A percentile compares a stretch with the other conserved stretches of the same genome.
These are phyloP conservation scores for Calonectria hongkongensis DNA, from an alignment of 2,329 filamentous ascomycete genomes.

Conservation along the genomic window DNA sequence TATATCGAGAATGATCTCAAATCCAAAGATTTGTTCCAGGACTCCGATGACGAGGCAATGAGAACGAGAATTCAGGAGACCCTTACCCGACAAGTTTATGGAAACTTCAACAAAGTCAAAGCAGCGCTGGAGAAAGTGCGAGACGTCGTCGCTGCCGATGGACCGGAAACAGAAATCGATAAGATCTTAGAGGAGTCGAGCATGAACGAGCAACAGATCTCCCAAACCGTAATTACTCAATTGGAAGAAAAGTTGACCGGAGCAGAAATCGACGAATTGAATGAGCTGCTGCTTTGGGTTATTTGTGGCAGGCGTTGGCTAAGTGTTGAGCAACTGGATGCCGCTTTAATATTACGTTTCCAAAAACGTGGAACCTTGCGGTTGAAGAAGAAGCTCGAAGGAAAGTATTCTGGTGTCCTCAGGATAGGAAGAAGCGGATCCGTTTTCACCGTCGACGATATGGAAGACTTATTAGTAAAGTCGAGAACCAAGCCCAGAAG, in stretches of 20 bases:
- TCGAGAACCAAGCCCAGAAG: constrained; percentile 4
- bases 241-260: constrained; percentile 9
- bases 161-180: constrained; percentile 15
- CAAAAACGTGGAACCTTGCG: constrained; percentile 16
- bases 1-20: constrained; percentile 19
- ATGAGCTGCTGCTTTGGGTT: background rate
- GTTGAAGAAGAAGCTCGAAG: constrained; percentile 8
- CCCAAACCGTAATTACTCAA: background rate
- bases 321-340: background rate
- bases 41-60: background rate
- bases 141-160: constrained; percentile 6
- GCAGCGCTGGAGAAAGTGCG: constrained; percentile 5
- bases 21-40: constrained; percentile 1
- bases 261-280: constrained; percentile 4
- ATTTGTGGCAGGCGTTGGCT: background rate
- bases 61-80: constrained; percentile 12
- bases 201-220: constrained; percentile 18
- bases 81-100: constrained; percentile 2
- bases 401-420: constrained; percentile 2
- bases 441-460: background rate
- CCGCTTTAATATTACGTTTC: constrained; percentile 3
- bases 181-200: constrained; percentile 13
- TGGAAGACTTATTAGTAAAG: constrained; percentile 9
- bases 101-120: constrained; percentile 21
- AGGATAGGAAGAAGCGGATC: background rate